phyloP scores from a whole-genome alignment of 306 rosid species.

The Astragalus membranaceus region DNA sequence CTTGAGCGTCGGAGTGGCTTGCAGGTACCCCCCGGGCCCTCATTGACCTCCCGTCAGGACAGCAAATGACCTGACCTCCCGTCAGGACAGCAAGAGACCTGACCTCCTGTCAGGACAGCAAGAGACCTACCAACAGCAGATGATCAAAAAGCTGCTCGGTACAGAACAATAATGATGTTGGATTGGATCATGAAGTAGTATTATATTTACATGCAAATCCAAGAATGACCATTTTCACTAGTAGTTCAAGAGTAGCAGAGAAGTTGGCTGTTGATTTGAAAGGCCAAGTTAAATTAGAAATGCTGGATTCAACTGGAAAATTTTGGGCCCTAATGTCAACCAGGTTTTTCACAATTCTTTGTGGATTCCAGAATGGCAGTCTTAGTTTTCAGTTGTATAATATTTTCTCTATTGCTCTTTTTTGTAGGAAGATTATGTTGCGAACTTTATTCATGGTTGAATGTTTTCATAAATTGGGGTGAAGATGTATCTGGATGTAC shows the following conservation, averaged over 20 bases:
- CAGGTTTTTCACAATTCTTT: constrained; percentile 44
- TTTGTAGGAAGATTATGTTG: constrained; percentile 65
- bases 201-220: constrained; percentile 58
- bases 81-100: too few species aligned
- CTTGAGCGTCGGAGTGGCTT: too few species aligned
- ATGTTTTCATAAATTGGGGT: background rate
- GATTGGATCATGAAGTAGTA: constrained; percentile 8
- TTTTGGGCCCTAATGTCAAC: constrained; percentile 78
- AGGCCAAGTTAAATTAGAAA: constrained; percentile 76
- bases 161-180: background rate
- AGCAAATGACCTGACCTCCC: too few species aligned
- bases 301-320: constrained; percentile 95
- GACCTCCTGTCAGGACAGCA: too few species aligned
- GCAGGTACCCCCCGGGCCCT: too few species aligned
- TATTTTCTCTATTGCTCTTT: constrained; percentile 23
- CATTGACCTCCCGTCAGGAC: too few species aligned
- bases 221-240: constrained; percentile 78
- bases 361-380: background rate
- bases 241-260: constrained; percentile 91
- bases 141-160: too few species aligned
- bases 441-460: background rate
- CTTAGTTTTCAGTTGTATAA: background rate
- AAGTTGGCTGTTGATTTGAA: constrained; percentile 68
- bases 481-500: constrained; percentile 1
- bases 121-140: too few species aligned